These are phyloP conservation scores for Sodiomyces alkalinus DNA, from an alignment of 2,329 filamentous ascomycete species.

Conservation along the genomic window DNA sequence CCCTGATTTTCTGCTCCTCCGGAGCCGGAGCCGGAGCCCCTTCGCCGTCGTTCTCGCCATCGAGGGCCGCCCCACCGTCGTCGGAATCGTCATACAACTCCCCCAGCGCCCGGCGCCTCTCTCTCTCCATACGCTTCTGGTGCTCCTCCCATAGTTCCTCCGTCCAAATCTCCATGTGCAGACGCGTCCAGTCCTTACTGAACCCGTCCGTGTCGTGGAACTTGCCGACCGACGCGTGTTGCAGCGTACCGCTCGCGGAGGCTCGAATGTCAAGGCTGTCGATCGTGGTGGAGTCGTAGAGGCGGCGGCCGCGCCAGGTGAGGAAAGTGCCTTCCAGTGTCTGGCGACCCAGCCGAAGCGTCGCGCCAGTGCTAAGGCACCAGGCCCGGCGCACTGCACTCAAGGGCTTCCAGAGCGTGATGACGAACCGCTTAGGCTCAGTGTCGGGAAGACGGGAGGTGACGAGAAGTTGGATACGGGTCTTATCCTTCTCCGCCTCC, in stretches of 20 bases:
- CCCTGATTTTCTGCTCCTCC: constrained; percentile 25
- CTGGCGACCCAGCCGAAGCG: constrained; percentile 17
- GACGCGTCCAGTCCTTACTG: constrained; percentile 32
- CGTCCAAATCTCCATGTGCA: constrained; percentile 71
- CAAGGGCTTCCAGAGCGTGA: constrained; percentile 52
- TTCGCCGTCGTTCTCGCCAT: constrained; percentile 12
- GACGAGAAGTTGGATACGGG: constrained; percentile 26
- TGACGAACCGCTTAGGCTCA: constrained; percentile 39
- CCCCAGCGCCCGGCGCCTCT: constrained; percentile 26
- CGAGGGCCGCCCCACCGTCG: constrained; percentile 7
- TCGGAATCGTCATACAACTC: constrained; percentile 19
- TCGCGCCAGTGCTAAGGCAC: constrained; percentile 40
- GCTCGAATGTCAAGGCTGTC: constrained; percentile 46
- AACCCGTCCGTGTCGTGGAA: constrained; percentile 25
- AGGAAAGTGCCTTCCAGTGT: constrained; percentile 48
- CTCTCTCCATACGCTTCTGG: constrained; percentile 31
- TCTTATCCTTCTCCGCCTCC: constrained; percentile 3
- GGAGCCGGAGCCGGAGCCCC: constrained; percentile 8
- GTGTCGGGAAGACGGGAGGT: constrained; percentile 49
- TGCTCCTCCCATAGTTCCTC: constrained; percentile 39
- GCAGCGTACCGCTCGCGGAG: constrained; percentile 9
- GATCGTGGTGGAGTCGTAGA: constrained; percentile 67
- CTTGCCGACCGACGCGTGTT: constrained; percentile 20
- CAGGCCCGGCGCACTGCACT: constrained; percentile 54
- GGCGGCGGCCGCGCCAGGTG: constrained; percentile 58